Base-by-base conservation (phyloP, 148 eudicot genomes). In the Rheum nobile region DNA sequence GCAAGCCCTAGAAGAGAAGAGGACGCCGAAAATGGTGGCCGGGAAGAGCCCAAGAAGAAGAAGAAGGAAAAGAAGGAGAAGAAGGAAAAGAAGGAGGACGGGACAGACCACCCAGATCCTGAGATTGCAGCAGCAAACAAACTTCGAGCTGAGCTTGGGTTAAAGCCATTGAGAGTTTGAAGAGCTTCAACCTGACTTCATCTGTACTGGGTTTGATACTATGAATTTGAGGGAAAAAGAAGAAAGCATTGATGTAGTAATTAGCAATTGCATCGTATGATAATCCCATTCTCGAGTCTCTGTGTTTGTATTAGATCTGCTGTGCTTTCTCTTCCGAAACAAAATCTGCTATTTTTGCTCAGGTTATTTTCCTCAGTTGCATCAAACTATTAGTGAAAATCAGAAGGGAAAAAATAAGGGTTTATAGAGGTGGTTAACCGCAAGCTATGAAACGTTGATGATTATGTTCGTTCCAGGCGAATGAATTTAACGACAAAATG, bases 91-190 rank as follows among this genome's bases (percentile, higher is more conserved):
- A 88, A 85, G 72, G 96, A 86, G 72, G 97, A 95, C 43, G 97
- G 97, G 28, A 88, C 97, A 0, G 98, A 95, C 80, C 97, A 95
- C 78, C 96, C 97, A 3, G 92, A 95, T 86, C 93, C 97, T 3
- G 96, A 90, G 85, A 91, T 95, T 82, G 98, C 97, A 8, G 98
- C 82, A 75, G 89, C 88, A 17, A 95, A 91, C 73, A 87, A 75
- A 77, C 72, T 91, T 32, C 83, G 97, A 34, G 90, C 90, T 1
- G 38, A 82, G 26, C 97, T 91, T 72, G 98, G 97, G 50, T 10
- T 95, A 67, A 85, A 87, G 75, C 97, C 97, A n/a, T 75, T 90
- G 84, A 83, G 77, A 43, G 48, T 43, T 21, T 71, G 34, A 71
- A 42, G 19, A 65, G 39, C n/a, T 14, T 31, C 8, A n/a, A 50